Conservation (phyloP, 129 eudicot genomes). For the Tagetes erecta region DNA sequence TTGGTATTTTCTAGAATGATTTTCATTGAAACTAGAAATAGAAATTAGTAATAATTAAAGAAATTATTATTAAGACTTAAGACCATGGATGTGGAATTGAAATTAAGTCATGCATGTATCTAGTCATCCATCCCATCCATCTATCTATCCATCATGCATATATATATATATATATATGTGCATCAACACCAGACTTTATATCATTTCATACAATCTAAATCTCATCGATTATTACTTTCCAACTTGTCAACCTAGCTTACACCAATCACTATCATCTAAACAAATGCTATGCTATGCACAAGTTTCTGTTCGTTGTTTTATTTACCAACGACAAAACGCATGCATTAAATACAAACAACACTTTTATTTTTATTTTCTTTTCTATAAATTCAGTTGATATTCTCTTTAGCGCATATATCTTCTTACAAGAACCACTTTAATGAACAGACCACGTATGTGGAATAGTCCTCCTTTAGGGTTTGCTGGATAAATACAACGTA, state of each 20-base stretch:
- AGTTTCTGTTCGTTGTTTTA: conserved; percentile 18
- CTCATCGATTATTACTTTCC: conserved; percentile 22
- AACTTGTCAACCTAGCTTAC: conserved; percentile 19
- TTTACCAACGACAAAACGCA: background rate
- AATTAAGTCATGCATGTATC: conserved; percentile 37
- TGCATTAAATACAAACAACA: background rate
- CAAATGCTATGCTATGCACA: conserved; percentile 8
- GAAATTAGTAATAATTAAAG: too few species aligned
- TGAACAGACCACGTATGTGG: too few species aligned
- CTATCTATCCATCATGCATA: conserved; percentile 1
- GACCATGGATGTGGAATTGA: conserved; percentile 8
- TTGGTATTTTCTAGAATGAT: conserved; percentile 7
- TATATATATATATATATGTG: conserved; percentile 11
- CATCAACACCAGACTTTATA: conserved; percentile 39
- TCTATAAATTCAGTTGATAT: too few species aligned
- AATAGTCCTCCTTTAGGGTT: too few species aligned
- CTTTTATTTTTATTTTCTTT: too few species aligned
- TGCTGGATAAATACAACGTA: too few species aligned
- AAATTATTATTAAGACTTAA: background rate
- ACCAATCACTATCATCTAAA: conserved; percentile 23
- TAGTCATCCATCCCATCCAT: conserved; percentile 33
- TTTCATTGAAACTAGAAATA: background rate
- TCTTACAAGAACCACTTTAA: too few species aligned
- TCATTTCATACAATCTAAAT: conserved; percentile 32
- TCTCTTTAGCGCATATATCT: too few species aligned